phyloP scores from a whole-genome alignment of 805 yeast species.

The Cyberlindnera galapagoensis region DNA sequence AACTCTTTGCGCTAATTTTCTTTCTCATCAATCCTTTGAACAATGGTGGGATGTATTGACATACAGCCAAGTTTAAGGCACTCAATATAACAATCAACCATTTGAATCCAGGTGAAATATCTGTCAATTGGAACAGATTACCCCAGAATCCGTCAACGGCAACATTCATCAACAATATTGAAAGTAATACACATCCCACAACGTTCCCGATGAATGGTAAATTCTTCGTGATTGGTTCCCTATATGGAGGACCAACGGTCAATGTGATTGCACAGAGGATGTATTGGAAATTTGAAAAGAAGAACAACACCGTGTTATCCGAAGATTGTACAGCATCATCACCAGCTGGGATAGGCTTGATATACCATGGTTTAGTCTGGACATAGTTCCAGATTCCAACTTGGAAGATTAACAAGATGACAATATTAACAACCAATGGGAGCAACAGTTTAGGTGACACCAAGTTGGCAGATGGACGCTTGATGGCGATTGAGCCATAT shows the following conservation, averaged over 20 bases:
- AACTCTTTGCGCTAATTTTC: conserved; percentile 31
- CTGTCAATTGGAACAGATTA: conserved; percentile 67
- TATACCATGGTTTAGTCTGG: conserved; percentile 65
- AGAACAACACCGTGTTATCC: conserved; percentile 83
- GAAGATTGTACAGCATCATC: conserved; percentile 77
- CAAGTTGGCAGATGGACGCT: conserved; percentile 90
- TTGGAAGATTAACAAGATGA: conserved; percentile 58
- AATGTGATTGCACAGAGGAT: conserved; percentile 77
- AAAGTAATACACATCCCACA: conserved; percentile 39
- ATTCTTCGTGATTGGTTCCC: conserved; percentile 67
- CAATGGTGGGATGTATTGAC: conserved; percentile 27
- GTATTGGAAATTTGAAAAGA: conserved; percentile 82
- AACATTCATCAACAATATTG: conserved; percentile 49
- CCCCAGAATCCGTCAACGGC: conserved; percentile 52
- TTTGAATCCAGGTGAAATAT: conserved; percentile 46
- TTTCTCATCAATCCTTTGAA: conserved; percentile 29
- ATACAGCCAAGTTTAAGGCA: conserved; percentile 39
- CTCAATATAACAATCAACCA: conserved; percentile 41
- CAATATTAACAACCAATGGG: conserved; percentile 78
- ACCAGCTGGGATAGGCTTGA: conserved; percentile 73
- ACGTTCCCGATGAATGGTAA: conserved; percentile 66
- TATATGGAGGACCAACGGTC: conserved; percentile 89
- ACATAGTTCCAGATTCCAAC: conserved; percentile 56
- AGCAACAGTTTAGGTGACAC: conserved; percentile 83
- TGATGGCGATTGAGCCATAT: conserved; percentile 45